These are phyloP conservation scores for Lipomyces orientalis DNA, from an alignment of 805 yeast genomes.

Conservation along the genomic window DNA sequence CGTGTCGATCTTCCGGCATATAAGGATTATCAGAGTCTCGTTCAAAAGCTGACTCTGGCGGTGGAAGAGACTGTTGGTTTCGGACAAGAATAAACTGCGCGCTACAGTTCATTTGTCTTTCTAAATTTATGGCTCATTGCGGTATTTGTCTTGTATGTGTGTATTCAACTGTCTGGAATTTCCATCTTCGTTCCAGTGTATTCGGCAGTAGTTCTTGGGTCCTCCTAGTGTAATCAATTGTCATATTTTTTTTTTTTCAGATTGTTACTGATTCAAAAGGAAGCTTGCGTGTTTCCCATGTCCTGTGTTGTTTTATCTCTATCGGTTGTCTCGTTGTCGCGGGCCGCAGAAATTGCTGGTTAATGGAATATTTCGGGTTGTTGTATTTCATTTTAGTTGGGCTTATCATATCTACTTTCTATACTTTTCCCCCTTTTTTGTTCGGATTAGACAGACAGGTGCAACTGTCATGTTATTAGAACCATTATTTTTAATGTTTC, in stretches of 20 bases:
- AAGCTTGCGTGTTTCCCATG: not conserved
- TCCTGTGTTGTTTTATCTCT: not conserved
- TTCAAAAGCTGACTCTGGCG: slow-evolving; percentile 90
- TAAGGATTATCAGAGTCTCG: slow-evolving; percentile 78
- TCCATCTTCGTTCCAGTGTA: not conserved
- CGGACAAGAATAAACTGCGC: slow-evolving; percentile 78
- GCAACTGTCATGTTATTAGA: slow-evolving; percentile 1
- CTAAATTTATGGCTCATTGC: not conserved
- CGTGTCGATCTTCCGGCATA: slow-evolving; percentile 98
- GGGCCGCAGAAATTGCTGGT: not conserved
- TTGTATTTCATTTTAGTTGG: slow-evolving; percentile 1
- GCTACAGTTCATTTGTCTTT: not conserved
- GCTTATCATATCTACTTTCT: not conserved
- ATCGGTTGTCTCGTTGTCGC: slow-evolving; percentile 8
- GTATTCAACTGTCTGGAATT: not conserved
- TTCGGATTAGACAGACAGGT: not conserved
- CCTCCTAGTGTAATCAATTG: slow-evolving; percentile 5
- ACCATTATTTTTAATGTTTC: not conserved
- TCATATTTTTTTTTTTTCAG: slow-evolving; percentile 1
- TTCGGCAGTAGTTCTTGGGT: not conserved
- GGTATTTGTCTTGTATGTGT: not conserved
- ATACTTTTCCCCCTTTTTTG: not conserved
- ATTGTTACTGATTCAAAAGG: slow-evolving; percentile 3
- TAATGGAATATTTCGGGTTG: not conserved
- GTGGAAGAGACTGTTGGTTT: slow-evolving; percentile 99